A percentile compares a stretch with the other conserved stretches of the same genome.
These are phyloP conservation scores for Fraxinus pennsylvanica DNA, from an alignment of 257 asterid species.

Conservation along the genomic window DNA sequence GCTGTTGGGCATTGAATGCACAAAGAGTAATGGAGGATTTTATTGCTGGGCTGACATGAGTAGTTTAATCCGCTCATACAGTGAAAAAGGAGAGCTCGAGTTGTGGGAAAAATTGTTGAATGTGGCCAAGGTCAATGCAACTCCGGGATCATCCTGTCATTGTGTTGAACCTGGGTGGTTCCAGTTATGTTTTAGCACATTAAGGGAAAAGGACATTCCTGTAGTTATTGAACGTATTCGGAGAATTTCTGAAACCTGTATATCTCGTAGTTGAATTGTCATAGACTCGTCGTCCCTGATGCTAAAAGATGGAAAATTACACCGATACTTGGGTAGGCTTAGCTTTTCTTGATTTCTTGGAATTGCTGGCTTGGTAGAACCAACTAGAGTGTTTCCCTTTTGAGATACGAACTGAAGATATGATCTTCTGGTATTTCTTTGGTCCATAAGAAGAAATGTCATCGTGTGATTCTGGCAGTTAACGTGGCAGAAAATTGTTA, in stretches of 20 bases:
- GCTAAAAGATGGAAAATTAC: neutral
- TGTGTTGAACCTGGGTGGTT: slow-evolving; percentile 76
- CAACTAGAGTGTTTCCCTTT: neutral
- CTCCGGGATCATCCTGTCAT: slow-evolving; percentile 66
- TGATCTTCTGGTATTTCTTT: neutral
- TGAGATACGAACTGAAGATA: neutral
- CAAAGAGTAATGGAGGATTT: slow-evolving; percentile 45
- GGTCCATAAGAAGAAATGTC: neutral
- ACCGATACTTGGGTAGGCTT: neutral
- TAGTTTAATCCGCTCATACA: slow-evolving; percentile 48
- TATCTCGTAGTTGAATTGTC: slow-evolving; percentile 33
- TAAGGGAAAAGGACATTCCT: slow-evolving; percentile 45
- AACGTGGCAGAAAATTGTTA: neutral
- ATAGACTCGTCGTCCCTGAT: slow-evolving; percentile 5
- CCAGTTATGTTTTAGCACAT: slow-evolving; percentile 46
- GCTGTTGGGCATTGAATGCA: slow-evolving; percentile 52
- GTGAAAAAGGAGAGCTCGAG: slow-evolving; percentile 62
- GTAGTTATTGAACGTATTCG: slow-evolving; percentile 46
- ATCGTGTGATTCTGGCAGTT: neutral
- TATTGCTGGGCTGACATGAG: slow-evolving; percentile 74
- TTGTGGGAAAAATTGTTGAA: slow-evolving; percentile 55
- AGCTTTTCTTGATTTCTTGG: neutral
- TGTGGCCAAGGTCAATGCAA: slow-evolving; percentile 46
- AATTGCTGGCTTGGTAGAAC: neutral
- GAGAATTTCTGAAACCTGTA: slow-evolving; percentile 42